phyloP scores from a whole-genome alignment of 495 filamentous ascomycete species.

The Tuber melanosporum region DNA sequence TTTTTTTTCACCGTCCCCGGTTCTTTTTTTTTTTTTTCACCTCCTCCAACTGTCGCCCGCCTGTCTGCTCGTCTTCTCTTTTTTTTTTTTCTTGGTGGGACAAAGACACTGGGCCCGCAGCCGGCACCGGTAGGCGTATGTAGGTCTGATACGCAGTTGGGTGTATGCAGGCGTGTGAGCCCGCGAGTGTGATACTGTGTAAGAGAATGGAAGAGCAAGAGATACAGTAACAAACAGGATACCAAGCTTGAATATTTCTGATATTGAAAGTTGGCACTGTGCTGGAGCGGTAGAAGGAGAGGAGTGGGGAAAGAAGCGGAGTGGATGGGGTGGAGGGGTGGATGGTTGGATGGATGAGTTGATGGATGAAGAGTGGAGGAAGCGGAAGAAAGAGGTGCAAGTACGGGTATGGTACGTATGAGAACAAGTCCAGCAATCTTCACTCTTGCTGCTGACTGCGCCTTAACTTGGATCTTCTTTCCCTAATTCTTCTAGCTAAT shows the following conservation, averaged over 20 bases:
- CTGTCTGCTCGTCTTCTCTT: neutral
- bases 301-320: constrained; percentile 1
- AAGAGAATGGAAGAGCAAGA: neutral
- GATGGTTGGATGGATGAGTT: constrained; percentile 17
- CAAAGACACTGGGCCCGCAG: constrained; percentile 4
- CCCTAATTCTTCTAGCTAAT: neutral
- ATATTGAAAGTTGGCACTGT: neutral
- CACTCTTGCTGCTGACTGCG: neutral
- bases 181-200: constrained; percentile 1
- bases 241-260: neutral
- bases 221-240: constrained; percentile 1
- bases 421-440: neutral
- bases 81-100: neutral
- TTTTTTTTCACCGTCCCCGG: neutral
- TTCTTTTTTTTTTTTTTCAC: neutral
- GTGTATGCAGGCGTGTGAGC: neutral
- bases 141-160: neutral
- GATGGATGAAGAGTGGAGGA: constrained; percentile 11
- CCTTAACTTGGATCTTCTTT: neutral
- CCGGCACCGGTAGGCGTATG: neutral
- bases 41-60: neutral
- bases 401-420: neutral
- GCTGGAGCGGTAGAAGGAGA: constrained; percentile 4
- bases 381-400: constrained; percentile 3
- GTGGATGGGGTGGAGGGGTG: constrained; percentile 12